Evolutionary conservation across 2,329 filamentous ascomycete genomes (phyloP), one percentile per base, ranked within the genome.

Genomic region (Aureobasidium sp.): DNA sequence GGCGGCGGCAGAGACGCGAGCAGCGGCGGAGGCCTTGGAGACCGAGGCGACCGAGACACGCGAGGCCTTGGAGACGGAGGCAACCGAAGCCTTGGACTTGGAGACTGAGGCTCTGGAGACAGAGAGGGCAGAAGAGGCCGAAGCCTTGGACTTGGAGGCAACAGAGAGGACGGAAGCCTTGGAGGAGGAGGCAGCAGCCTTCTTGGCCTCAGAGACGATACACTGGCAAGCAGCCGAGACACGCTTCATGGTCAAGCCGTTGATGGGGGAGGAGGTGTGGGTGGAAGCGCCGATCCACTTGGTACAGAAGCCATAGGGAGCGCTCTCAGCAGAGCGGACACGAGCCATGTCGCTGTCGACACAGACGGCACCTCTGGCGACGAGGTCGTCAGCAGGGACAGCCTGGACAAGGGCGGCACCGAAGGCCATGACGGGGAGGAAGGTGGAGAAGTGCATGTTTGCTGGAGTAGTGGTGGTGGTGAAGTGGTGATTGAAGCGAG

Each of bases 361-460:
- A 21, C 57, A 60, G 47, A 44, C 32, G 21, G 57, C 57, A 30
- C 57, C 57, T 50, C 57, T 50, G 47, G 57, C 57, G 25, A 60
- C 47, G 47, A 60, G 57, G 36, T 60, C 47, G 34, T 60, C 47
- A 30, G 57, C 41, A 44, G 57, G 57, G 4, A 47, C 47, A 44
- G 47, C 57, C 47, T 50, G 47, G 37, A 60, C 57, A 11, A 60
- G 47, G 47, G 57, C 27, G 57, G 57, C 57, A 30, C 57, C 57
- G 32, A 60, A 47, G 32, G 57, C 47, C 52, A 69, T 63, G 47
- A 70, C 65, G 11, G 68, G 66, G 9, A 70, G 62, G 57, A 69
- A 49, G 29, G 67, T 65, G 30, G 63, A 62, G 62, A 65, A 65
- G 41, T 67, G 66, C 68, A 69, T 69, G 39, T 34, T 49, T 41